These are phyloP conservation scores for Pseudogymnoascus sp. DNA, from an alignment of 2,329 filamentous ascomycete genomes.

Conservation along the genomic window DNA sequence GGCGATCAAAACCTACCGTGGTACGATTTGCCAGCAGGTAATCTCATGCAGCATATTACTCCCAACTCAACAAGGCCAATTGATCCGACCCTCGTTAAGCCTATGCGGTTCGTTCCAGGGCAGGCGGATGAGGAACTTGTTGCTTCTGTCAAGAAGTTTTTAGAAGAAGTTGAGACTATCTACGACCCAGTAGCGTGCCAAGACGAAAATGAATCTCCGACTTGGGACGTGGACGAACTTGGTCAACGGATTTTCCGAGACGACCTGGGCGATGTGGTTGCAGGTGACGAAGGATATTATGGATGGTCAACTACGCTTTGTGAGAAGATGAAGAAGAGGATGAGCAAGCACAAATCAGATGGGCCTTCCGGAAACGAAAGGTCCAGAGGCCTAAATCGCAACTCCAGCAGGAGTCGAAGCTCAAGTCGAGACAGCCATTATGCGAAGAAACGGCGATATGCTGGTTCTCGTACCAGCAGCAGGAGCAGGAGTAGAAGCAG, in stretches of 20 bases:
- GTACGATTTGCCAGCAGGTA: constrained; percentile 76
- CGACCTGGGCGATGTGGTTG: constrained; percentile 43
- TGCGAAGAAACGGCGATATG: constrained; percentile 18
- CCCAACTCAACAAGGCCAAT: constrained; percentile 70
- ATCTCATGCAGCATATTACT: constrained; percentile 70
- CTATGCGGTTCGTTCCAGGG: constrained; percentile 61
- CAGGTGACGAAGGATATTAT: constrained; percentile 70
- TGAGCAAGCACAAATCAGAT: constrained; percentile 19
- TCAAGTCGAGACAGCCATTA: constrained; percentile 18
- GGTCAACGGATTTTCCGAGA: constrained; percentile 62
- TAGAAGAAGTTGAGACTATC: constrained; percentile 62
- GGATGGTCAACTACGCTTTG: constrained; percentile 80
- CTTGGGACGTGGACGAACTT: constrained; percentile 64
- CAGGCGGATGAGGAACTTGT: constrained; percentile 60
- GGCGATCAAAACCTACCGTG: constrained; percentile 66
- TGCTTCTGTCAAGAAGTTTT: constrained; percentile 60
- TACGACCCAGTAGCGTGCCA: constrained; percentile 47
- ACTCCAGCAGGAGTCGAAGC: constrained; percentile 18
- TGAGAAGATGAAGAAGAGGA: constrained; percentile 64
- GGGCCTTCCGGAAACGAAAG: constrained; percentile 10
- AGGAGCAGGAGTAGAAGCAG: constrained; percentile 6
- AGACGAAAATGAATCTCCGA: constrained; percentile 39
- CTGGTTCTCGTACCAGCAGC: constrained; percentile 1
- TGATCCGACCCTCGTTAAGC: constrained; percentile 60
- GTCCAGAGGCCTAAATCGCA: constrained; percentile 15